phyloP scores from a whole-genome alignment of 2,329 filamentous ascomycete species.

The Trichoderma sp. region DNA sequence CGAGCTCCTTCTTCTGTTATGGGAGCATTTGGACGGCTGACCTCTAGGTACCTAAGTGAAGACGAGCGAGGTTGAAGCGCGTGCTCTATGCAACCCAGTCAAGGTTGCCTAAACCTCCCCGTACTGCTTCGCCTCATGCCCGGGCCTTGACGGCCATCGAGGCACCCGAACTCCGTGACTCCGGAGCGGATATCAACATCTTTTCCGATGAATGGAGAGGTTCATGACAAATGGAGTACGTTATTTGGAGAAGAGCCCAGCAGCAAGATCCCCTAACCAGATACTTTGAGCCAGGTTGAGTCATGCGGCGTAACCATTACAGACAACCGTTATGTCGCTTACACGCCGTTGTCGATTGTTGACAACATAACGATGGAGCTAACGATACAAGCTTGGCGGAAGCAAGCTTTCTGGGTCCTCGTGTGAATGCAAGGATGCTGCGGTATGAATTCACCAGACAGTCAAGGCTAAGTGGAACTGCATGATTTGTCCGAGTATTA shows the following conservation, averaged over 20 bases:
- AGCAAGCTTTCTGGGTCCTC: background rate
- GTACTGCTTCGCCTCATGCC: constrained; percentile 44
- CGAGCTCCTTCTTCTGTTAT: background rate
- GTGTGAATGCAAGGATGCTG: background rate
- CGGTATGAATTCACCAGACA: background rate
- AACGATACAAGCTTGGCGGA: background rate
- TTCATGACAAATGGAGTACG: background rate
- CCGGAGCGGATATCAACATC: constrained; percentile 57
- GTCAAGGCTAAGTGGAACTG: background rate
- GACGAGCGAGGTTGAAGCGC: background rate
- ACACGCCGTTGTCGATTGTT: background rate
- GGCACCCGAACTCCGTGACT: constrained; percentile 75
- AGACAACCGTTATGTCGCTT: background rate
- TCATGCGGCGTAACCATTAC: background rate
- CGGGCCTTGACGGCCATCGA: constrained; percentile 60
- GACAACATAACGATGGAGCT: background rate
- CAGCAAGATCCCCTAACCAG: background rate
- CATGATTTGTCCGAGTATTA: background rate
- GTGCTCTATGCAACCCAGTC: too few species aligned
- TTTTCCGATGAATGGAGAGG: constrained; percentile 8
- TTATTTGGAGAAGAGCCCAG: too few species aligned
- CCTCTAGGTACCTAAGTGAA: background rate
- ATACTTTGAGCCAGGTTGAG: background rate
- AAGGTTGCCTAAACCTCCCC: background rate
- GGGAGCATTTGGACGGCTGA: background rate